Evolutionary conservation across 2,329 filamentous ascomycete genomes (phyloP).

Genomic region (Epichloe baconii): DNA sequence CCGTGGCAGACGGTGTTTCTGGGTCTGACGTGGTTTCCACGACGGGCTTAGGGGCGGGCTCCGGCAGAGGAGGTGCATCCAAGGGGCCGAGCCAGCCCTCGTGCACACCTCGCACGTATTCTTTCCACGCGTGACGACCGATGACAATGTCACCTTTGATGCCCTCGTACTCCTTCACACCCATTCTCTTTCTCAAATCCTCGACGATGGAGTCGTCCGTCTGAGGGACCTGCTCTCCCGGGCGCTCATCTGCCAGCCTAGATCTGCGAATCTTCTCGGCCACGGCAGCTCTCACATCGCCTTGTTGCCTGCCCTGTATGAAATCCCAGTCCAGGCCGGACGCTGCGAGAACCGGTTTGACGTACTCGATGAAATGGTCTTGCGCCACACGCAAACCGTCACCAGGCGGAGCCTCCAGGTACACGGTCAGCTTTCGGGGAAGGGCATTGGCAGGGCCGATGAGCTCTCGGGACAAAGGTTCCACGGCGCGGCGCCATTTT

Average conservation of each 20-base stretch:
- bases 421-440: constrained; percentile 75
- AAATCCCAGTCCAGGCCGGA: constrained; percentile 94
- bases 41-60: constrained; percentile 11
- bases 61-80: constrained; percentile 38
- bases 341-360: constrained; percentile 83
- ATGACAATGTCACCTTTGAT: constrained; percentile 76
- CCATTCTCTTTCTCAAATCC: constrained; percentile 49
- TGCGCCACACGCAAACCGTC: constrained; percentile 76
- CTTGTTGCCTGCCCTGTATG: constrained; percentile 79
- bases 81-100: constrained; percentile 93
- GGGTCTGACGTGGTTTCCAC: constrained; percentile 10
- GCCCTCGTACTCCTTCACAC: constrained; percentile 59
- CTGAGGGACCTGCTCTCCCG: constrained; percentile 34
- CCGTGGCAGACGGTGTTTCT: constrained; percentile 6
- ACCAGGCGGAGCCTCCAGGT: constrained; percentile 72
- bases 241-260: constrained; percentile 43
- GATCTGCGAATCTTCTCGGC: constrained; percentile 74
- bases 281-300: constrained; percentile 78
- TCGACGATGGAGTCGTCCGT: constrained; percentile 44
- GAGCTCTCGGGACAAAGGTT: constrained; percentile 68
- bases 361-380: constrained; percentile 90
- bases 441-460: constrained; percentile 55
- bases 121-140: constrained; percentile 91
- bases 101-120: constrained; percentile 84
- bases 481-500: constrained; percentile 77